phyloP scores from a whole-genome alignment of 2,329 filamentous ascomycete species.

The Venturia effusa region DNA sequence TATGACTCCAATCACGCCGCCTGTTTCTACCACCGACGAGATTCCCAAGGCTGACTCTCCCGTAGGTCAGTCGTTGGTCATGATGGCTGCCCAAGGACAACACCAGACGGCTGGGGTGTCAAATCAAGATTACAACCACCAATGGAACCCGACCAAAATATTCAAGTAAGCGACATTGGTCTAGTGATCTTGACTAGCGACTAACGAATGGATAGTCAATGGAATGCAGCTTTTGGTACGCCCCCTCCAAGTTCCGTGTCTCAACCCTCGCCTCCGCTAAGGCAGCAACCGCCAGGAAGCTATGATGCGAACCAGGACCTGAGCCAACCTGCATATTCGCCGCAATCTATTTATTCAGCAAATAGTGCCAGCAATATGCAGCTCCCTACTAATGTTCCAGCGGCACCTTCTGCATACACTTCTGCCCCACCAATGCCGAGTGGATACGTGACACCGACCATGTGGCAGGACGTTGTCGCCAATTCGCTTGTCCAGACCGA shows the following conservation, averaged over 20 bases:
- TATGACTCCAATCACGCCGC: conserved; percentile 58
- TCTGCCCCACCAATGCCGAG: conserved; percentile 1
- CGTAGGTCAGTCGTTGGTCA: conserved; percentile 58
- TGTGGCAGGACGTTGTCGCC: conserved; percentile 41
- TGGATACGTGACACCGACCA: conserved; percentile 35
- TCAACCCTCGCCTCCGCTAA: conserved; percentile 34
- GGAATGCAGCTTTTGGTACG: conserved; percentile 88
- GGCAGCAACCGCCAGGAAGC: conserved; percentile 28
- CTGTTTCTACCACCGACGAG: conserved; percentile 61
- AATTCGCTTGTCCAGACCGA: conserved; percentile 25
- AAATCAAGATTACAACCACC: conserved; percentile 50
- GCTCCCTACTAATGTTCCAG: conserved; percentile 1
- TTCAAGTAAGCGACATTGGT: conserved; percentile 62
- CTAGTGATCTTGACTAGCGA: conserved; percentile 8
- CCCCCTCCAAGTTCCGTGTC: conserved; percentile 35
- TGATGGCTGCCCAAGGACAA: conserved; percentile 53
- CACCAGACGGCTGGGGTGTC: conserved; percentile 35
- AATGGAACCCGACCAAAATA: conserved; percentile 79
- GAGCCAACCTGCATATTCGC: conserved; percentile 1
- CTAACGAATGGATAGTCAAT: conserved; percentile 53
- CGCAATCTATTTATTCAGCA: background rate
- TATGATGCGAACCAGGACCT: conserved; percentile 20
- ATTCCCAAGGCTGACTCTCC: conserved; percentile 70
- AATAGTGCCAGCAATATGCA: conserved; percentile 6
- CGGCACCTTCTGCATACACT: background rate